phyloP scores from a whole-genome alignment of 163 green algal species.

The Scenedesmus sp. region DNA sequence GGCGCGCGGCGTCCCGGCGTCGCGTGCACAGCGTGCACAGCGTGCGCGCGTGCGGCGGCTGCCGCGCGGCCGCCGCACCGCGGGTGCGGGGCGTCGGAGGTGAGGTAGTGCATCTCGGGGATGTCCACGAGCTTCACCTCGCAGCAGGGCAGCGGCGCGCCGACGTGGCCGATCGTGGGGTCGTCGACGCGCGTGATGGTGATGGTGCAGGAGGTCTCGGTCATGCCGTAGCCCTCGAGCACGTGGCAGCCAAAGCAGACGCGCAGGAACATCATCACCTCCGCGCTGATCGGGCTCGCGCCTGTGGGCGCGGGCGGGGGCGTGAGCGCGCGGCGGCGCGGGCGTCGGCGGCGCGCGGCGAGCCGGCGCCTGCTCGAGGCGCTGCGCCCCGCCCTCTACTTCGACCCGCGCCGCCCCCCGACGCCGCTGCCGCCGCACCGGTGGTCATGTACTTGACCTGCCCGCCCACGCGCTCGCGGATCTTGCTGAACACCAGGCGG shows the following conservation, averaged over 20 bases:
- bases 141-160: conserved; percentile 76
- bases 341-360: no score
- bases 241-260: conserved; percentile 92
- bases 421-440: conserved; percentile 57
- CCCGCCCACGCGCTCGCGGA: conserved; percentile 90
- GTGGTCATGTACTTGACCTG: conserved; percentile 89
- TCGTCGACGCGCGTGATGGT: conserved; percentile 68
- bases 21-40: background rate
- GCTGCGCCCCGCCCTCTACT: no score
- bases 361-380: no score
- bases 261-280: conserved; percentile 94
- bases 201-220: conserved; percentile 91
- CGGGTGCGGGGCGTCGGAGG: conserved; percentile 85
- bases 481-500: conserved; percentile 96
- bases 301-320: conserved; percentile 34
- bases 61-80: conserved; percentile 51
- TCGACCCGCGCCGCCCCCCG: no score
- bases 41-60: background rate
- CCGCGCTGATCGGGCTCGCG: conserved; percentile 85
- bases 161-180: conserved; percentile 74
- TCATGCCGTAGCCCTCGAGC: conserved; percentile 94
- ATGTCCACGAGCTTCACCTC: conserved; percentile 97
- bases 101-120: conserved; percentile 97
- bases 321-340: no score
- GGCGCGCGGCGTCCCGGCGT: no score